Evolutionary conservation across 2,329 filamentous ascomycete species (phyloP).

Genomic region (Hypoxylon sp.): DNA sequence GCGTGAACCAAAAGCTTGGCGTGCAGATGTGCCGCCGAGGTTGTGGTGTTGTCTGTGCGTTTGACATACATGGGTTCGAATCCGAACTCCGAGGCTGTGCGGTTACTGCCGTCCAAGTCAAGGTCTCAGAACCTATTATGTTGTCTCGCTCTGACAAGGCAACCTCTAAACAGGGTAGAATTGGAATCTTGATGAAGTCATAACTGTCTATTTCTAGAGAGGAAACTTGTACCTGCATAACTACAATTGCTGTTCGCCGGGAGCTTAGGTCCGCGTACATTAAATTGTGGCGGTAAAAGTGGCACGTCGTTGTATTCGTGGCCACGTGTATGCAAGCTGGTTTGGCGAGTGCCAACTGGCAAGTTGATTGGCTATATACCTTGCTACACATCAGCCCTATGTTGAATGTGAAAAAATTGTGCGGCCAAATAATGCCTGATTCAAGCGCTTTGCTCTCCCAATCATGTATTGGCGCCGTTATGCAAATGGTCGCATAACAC

Average conservation of each 20-base stretch:
- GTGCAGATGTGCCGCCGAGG: conserved; percentile 12
- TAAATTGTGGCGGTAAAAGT: conserved; percentile 30
- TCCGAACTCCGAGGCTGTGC: conserved; percentile 11
- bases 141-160: conserved; percentile 16
- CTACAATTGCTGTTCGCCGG: conserved; percentile 11
- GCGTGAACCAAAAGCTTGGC: conserved; percentile 42
- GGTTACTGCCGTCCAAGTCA: conserved; percentile 10
- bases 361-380: conserved; percentile 29
- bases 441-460: conserved; percentile 21
- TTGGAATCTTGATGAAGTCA: conserved; percentile 24
- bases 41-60: conserved; percentile 17
- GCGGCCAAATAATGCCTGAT: conserved; percentile 31
- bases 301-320: conserved; percentile 29
- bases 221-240: conserved; percentile 35
- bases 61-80: conserved; percentile 18
- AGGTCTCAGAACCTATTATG: conserved; percentile 20
- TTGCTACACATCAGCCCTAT: conserved; percentile 37
- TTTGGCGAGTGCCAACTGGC: conserved; percentile 20
- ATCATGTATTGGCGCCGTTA: conserved; percentile 31
- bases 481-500: conserved; percentile 44
- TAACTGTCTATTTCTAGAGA: conserved; percentile 7
- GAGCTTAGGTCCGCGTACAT: conserved; percentile 15
- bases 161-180: conserved; percentile 13
- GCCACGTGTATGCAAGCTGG: conserved; percentile 39
- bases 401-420: conserved; percentile 19